Conservation (phyloP, 495 filamentous ascomycete genomes). For the Penicillium roqueforti region DNA sequence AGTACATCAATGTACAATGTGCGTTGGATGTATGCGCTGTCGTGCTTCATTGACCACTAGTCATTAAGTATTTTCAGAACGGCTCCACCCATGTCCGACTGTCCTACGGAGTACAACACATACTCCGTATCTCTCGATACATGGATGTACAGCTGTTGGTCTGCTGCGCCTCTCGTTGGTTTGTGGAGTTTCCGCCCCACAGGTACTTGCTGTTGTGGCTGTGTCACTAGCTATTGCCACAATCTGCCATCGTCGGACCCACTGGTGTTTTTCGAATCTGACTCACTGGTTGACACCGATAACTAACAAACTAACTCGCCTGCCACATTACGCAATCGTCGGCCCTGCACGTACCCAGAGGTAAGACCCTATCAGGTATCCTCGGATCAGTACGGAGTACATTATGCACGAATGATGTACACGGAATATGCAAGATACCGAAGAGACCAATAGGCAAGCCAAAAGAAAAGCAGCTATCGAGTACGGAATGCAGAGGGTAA, state of each 20-base stretch:
- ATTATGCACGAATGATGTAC: conserved; percentile 5
- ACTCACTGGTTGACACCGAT: background rate
- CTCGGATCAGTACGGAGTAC: too few relatives aligned
- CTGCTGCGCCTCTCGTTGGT: background rate
- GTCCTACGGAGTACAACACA: background rate
- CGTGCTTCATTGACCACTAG: background rate
- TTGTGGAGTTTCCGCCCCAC: background rate
- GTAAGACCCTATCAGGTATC: background rate
- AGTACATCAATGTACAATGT: background rate
- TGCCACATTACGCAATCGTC: background rate
- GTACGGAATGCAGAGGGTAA: conserved; percentile 48
- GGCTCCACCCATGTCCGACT: background rate
- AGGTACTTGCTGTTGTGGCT: background rate
- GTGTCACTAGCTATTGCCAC: background rate
- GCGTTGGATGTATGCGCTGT: background rate
- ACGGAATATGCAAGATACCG: conserved; percentile 17
- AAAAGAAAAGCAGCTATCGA: too few relatives aligned
- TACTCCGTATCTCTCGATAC: background rate
- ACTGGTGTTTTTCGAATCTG: background rate
- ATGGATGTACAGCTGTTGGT: background rate
- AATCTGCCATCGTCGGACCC: background rate
- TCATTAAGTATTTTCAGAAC: background rate
- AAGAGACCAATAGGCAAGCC: conserved; percentile 36
- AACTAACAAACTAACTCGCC: too few relatives aligned
- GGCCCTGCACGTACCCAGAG: background rate